Evolutionary conservation across 495 filamentous ascomycete species (phyloP), one percentile per base, ranked within the genome.

Genomic region (Penicillium paxilli): DNA sequence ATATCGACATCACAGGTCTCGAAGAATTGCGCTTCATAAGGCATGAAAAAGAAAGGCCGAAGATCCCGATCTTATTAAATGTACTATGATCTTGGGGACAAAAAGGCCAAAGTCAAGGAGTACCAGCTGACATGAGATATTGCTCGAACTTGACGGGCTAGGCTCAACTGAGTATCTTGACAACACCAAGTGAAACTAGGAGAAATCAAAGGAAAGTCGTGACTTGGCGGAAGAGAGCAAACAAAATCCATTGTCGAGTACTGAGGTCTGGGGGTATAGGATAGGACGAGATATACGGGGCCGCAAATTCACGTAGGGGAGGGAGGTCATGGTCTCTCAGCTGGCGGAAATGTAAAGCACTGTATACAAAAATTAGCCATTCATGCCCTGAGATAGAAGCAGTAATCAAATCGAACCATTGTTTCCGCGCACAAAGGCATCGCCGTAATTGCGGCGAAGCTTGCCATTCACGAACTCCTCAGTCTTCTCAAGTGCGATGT

Each of bases 371-470:
- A 23, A 8, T 70, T 41, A 22, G 23, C 32, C 5, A 21, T 30
- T 33, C 2, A 42, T 41, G 11, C 30, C 26, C 19, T n/a, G 12
- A 7, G n/a, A 28, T 14, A 21, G 33, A 44, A 26, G 28, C 12
- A 52, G 19, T 10, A 25, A 26, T 12, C 12, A 2, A 16, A 64
- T n/a, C 66, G 17, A 47, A 96, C 94, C 94, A 58, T 98, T 98
- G 70, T 98, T 98, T 55, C 94, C 94, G 60, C 94, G 81, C 16
- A 98, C 87, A 66, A 98, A 98, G 24, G 95, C 91, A 77, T 98
- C 94, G 1, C 95, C 94, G 70, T 96, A 98, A 38, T 77, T 87
- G 60, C 89, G 81, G 57, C 84, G 82, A 65, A 90, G 81, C 52
- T 83, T 83, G 22, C 93, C 95, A 65, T 92, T 86, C 45, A 94